Evolutionary conservation across 2,329 filamentous ascomycete genomes (phyloP).

Genomic region (Graphilbum sp.): DNA sequence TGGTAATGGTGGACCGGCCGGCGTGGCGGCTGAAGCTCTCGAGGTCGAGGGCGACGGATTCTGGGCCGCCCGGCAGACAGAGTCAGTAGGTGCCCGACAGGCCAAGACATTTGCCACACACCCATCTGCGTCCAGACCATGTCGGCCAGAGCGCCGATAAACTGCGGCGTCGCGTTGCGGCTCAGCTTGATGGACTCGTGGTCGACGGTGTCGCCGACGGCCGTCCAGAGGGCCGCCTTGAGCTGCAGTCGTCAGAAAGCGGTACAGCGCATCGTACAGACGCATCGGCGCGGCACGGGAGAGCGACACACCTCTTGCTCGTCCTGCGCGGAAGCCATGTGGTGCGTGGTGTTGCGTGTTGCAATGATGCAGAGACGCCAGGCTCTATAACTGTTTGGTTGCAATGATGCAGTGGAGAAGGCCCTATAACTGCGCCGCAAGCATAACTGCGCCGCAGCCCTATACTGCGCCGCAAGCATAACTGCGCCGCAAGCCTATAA

Average conservation of each 20-base stretch:
- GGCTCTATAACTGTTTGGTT: too few relatives aligned
- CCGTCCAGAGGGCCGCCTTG: conserved; percentile 73
- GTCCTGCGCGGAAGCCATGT: conserved; percentile 10
- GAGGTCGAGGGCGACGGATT: conserved; percentile 39
- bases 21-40: conserved; percentile 55
- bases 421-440: too few relatives aligned
- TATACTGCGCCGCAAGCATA: too few relatives aligned
- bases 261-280: too few relatives aligned
- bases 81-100: background rate
- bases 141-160: conserved; percentile 74
- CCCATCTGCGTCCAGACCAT: conserved; percentile 78
- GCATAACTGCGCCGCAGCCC: too few relatives aligned
- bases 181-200: conserved; percentile 58
- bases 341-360: background rate
- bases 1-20: conserved; percentile 61
- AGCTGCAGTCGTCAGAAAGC: conserved; percentile 37
- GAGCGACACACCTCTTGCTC: conserved; percentile 12
- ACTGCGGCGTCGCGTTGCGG: conserved; percentile 80
- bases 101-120: conserved; percentile 20
- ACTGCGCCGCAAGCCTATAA: too few relatives aligned
- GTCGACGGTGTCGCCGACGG: conserved; percentile 76
- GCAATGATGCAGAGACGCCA: conserved; percentile 9
- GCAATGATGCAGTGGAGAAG: too few relatives aligned
- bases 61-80: conserved; percentile 15
- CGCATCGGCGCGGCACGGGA: too few relatives aligned